phyloP scores from a whole-genome alignment of 1,284 basidiomycete genomes.

The Malassezia obtusa region DNA sequence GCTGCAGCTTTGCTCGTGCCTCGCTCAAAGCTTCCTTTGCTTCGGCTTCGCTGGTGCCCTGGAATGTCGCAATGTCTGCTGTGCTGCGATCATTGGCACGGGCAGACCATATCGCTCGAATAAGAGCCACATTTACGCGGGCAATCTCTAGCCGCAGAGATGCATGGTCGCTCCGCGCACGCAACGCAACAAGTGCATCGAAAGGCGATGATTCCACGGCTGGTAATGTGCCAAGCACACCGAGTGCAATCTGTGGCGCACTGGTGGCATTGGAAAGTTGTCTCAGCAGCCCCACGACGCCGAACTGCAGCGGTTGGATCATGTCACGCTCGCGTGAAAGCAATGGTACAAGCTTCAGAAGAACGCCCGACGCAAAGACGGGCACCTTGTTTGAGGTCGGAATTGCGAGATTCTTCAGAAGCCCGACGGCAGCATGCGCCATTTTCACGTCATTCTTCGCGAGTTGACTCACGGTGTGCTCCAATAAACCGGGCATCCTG shows the following conservation, averaged over 20 bases:
- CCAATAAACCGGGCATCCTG: background rate
- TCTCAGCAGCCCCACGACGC: conserved; percentile 76
- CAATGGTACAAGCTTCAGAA: conserved; percentile 16
- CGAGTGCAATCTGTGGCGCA: conserved; percentile 56
- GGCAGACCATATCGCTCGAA: conserved; percentile 49
- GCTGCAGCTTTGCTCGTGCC: conserved; percentile 15
- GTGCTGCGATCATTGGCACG: background rate
- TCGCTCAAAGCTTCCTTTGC: background rate
- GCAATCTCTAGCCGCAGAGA: conserved; percentile 79
- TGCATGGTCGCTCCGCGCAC: conserved; percentile 67
- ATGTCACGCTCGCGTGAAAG: conserved; percentile 27
- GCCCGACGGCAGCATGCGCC: conserved; percentile 27
- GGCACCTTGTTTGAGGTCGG: conserved; percentile 28
- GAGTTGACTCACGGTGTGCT: conserved; percentile 14
- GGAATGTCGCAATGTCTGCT: background rate
- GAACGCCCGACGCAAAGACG: conserved; percentile 22
- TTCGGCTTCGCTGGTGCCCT: background rate
- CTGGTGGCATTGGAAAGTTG: conserved; percentile 62
- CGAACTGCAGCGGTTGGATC: conserved; percentile 62
- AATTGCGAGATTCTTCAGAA: conserved; percentile 39
- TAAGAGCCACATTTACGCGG: conserved; percentile 71
- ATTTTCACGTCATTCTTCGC: conserved; percentile 25
- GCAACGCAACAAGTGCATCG: conserved; percentile 62
- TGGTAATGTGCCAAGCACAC: conserved; percentile 11
- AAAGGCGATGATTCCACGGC: conserved; percentile 39